phyloP scores from a whole-genome alignment of 2,329 filamentous ascomycete species.

The Monosporascus sp. region DNA sequence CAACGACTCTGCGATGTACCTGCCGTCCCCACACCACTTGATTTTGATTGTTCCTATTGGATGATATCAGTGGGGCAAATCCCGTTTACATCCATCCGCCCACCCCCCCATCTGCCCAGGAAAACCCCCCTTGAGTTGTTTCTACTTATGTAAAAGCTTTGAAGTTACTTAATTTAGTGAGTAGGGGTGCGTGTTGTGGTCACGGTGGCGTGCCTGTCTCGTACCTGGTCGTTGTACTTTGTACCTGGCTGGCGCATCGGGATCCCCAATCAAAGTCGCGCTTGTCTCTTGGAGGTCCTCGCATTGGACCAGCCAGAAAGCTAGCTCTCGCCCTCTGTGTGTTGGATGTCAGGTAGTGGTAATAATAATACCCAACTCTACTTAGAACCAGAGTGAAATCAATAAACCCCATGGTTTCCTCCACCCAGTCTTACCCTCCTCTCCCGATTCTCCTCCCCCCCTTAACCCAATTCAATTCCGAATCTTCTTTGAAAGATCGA shows the following conservation, averaged over 20 bases:
- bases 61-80: no score
- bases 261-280: background rate
- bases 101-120: background rate
- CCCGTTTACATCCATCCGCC: background rate
- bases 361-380: conserved; percentile 1
- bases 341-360: background rate
- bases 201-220: no score
- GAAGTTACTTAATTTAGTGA: no score
- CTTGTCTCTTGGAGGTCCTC: background rate
- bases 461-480: conserved; percentile 29
- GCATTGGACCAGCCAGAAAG: background rate
- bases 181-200: no score
- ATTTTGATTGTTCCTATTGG: background rate
- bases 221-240: background rate
- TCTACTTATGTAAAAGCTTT: no score
- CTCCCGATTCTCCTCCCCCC: conserved; percentile 17
- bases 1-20: background rate
- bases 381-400: conserved; percentile 22
- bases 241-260: background rate
- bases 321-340: background rate
- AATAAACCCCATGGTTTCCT: conserved; percentile 29
- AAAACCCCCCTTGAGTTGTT: background rate
- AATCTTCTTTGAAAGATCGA: conserved; percentile 30
- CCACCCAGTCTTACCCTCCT: conserved; percentile 22
- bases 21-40: background rate